Evolutionary conservation across 306 rosid species (phyloP), one percentile per base, ranked within the genome.

Genomic region (Morella rubra): DNA sequence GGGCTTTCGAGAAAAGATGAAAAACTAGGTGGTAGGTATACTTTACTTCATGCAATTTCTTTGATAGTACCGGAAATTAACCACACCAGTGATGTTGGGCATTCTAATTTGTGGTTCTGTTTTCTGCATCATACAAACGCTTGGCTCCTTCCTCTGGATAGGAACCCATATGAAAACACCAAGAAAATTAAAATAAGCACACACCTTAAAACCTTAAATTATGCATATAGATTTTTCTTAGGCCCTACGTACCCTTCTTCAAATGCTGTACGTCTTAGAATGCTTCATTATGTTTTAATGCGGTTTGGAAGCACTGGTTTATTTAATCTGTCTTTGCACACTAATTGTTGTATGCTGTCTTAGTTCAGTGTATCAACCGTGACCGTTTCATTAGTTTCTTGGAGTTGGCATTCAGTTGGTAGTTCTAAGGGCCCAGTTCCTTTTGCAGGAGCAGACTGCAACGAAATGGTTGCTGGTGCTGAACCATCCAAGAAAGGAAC

Each of bases 21-120:
- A 11, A 81, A 81, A 52, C 75, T 81, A 51, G 53, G 52, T 53
- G 86, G 96, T 85, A 84, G 5, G 81, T 80, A 16, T 13, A 16
- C 18, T 44, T 22, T 59, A 59, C 14, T 59, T 65, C 67, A 8
- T 66, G 16, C 59, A 4, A 65, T 18, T 44, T 42, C 74, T 19
- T 69, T 37, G 69, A 60, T 77, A 5, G 3, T 58, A 18, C 5
- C 11, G 10, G 44, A 37, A 71, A 59, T 15, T 46, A 22, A 58
- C 9, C 5, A 32, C 16, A 60, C 14, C 51, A 12, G 32, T 32
- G 59, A 53, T 60, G 9, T 64, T 72, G 54, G 22, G 14, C 47
- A 12, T 45, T 71, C 7, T 6, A 47, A 47, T 6, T 8, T 6
- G n/a, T 40, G 66, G 44, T 67, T 62, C 66, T 52, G 20, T 64